Base-by-base conservation (phyloP, 1,284 basidiomycete species). In the Inonotus obliquus region DNA sequence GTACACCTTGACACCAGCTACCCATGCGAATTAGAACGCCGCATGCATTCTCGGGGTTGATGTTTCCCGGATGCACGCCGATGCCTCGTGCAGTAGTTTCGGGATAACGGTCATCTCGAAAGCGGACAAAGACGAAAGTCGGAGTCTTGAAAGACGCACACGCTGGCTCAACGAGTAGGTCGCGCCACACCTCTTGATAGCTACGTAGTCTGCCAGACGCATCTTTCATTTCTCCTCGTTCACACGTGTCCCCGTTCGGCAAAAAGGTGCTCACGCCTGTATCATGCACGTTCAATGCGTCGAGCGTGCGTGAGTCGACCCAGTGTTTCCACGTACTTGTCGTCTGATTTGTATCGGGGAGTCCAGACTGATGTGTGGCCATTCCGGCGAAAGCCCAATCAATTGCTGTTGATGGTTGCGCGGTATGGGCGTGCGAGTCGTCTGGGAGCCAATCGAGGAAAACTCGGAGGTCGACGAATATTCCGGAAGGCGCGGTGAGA, bases 101-200 rank as follows among this genome's bases (percentile, higher is more conserved):
- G 35, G n/a, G 19, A 23, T 32, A 32, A 32, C 32, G 32, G 41
- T 41, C 44, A 49, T 25, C 48, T n/a, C 45, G 60, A 21, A 61
- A 41, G 54, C 53, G 49, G 4, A 61, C 32, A 44, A 48, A 57
- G 44, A 61, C 60, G 32, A 52, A 37, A 4, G 41, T 4, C 14
- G 13, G 14, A 4, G 41, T 45, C 5, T 17, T 17, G 4, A 4
- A 5, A 49, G 19, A 13, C 41, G 45, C 45, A 39, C 37, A 49
- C 45, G 29, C 54, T 4, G 41, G 54, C 19, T 49, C 60, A 32
- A 56, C 44, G 45, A 11, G 21, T n/a, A 56, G 23, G 47, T 61
- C 60, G 45, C 39, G 53, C 60, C 60, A 61, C 21, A 61, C 60
- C 44, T 61, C 60, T 39, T 61, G 52, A 29, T 61, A 61, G 17